phyloP scores from a whole-genome alignment of 1,284 basidiomycete species.

The Ustilago loliicola region DNA sequence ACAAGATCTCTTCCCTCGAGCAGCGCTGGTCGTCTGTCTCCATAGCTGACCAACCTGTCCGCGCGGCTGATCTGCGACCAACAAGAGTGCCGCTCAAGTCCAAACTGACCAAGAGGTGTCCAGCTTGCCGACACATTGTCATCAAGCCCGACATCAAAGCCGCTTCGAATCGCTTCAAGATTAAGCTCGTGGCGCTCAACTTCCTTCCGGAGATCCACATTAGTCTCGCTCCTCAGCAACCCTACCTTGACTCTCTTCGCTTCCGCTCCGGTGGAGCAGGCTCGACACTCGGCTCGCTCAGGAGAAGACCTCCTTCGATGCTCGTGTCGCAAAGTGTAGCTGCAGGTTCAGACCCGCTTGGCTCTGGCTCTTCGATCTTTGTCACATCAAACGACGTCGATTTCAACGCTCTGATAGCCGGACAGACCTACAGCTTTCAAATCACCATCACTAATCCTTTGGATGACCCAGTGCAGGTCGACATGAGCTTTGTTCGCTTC shows the following conservation, averaged over 20 bases:
- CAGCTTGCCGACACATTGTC: slow-evolving; percentile 91
- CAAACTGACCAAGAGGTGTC: slow-evolving; percentile 94
- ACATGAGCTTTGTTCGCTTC: slow-evolving; percentile 45
- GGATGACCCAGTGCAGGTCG: slow-evolving; percentile 59
- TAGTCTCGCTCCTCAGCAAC: slow-evolving; percentile 40
- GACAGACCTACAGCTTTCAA: slow-evolving; percentile 56
- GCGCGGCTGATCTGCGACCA: slow-evolving; percentile 79
- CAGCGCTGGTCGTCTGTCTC: slow-evolving; percentile 80
- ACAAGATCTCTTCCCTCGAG: slow-evolving; percentile 78
- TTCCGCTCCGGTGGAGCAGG: slow-evolving; percentile 17
- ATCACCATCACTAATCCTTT: slow-evolving; percentile 61
- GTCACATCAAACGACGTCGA: slow-evolving; percentile 36
- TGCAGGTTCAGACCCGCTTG: slow-evolving; percentile 5
- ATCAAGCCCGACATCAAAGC: slow-evolving; percentile 98
- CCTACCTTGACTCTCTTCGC: slow-evolving; percentile 28
- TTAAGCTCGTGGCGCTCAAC: slow-evolving; percentile 93
- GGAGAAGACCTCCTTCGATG: slow-evolving; percentile 28
- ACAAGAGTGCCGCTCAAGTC: slow-evolving; percentile 89
- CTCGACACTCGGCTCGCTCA: slow-evolving; percentile 14
- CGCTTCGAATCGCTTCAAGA: slow-evolving; percentile 92
- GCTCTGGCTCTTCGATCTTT: slow-evolving; percentile 15
- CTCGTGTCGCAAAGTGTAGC: slow-evolving; percentile 6
- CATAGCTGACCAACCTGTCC: slow-evolving; percentile 73
- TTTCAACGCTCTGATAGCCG: slow-evolving; percentile 32
- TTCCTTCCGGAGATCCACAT: slow-evolving; percentile 88